Conservation (phyloP, 2,329 filamentous ascomycete genomes). For the Phialophora chinensis region DNA sequence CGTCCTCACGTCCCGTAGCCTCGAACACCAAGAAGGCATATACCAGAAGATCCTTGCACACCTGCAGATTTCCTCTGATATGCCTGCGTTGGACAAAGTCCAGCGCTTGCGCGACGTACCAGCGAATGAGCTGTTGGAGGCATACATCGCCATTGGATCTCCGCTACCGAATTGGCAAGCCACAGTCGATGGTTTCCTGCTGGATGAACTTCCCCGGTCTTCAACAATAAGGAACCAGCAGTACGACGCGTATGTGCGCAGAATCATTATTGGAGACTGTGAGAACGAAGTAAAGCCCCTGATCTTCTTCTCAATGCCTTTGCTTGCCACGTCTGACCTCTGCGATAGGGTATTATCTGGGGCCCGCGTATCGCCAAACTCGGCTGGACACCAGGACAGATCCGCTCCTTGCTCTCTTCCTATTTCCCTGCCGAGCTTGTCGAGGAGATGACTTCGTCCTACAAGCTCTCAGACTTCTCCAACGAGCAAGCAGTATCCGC, state of each 20-base stretch:
- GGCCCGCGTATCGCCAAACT: neutral
- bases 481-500: neutral
- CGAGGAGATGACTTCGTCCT: neutral
- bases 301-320: neutral
- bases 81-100: neutral
- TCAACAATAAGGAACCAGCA: neutral
- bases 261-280: neutral
- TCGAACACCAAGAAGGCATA: constrained; percentile 5
- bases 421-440: neutral
- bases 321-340: neutral
- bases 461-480: neutral
- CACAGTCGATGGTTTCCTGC: neutral
- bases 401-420: neutral
- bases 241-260: neutral
- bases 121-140: neutral
- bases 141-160: neutral
- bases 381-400: neutral
- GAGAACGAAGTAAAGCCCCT: neutral
- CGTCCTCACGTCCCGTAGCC: constrained; percentile 1
- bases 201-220: neutral
- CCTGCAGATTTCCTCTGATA: neutral
- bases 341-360: neutral
- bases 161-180: neutral
- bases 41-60: constrained; percentile 5
- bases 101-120: neutral